Percentiles rank a stretch among this genome's conserved stretches.
Conservation (phyloP, 1,284 basidiomycete species). For the Omphalotus olearius region DNA sequence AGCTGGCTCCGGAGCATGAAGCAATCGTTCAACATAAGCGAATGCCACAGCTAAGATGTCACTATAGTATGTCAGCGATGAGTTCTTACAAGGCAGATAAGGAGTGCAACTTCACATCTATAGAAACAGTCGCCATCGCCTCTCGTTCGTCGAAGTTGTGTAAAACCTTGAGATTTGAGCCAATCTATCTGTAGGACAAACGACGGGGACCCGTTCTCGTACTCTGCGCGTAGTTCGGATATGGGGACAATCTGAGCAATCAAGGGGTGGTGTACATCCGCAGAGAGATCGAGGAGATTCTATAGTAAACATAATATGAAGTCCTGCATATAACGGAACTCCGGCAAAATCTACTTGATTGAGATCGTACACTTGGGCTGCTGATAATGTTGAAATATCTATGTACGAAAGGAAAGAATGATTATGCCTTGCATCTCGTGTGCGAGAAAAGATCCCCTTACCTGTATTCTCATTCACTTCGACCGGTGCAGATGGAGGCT, state of each 20-base stretch:
- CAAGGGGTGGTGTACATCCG: constrained; percentile 42
- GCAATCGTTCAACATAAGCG: constrained; percentile 58
- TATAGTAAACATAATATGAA: constrained; percentile 17
- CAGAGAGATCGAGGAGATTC: constrained; percentile 46
- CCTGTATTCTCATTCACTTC: constrained; percentile 15
- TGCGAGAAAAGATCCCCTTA: not conserved
- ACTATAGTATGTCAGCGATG: constrained; percentile 27
- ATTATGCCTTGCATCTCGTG: not conserved
- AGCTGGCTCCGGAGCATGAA: constrained; percentile 38
- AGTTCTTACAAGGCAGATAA: constrained; percentile 5
- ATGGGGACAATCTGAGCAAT: constrained; percentile 47
- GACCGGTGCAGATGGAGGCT: not conserved
- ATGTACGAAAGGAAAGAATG: not conserved
- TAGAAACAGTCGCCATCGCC: constrained; percentile 84
- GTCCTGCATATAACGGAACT: not conserved
- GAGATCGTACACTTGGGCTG: constrained; percentile 16
- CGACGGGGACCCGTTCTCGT: constrained; percentile 49
- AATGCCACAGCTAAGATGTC: constrained; percentile 57
- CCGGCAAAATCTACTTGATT: constrained; percentile 11
- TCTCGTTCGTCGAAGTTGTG: constrained; percentile 60
- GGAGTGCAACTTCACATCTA: constrained; percentile 46
- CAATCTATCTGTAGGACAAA: constrained; percentile 71
- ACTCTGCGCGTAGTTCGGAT: constrained; percentile 55
- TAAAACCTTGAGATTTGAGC: constrained; percentile 52
- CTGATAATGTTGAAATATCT: constrained; percentile 15